These are phyloP conservation scores for Penicillium sp. DNA, from an alignment of 2,329 filamentous ascomycete genomes.

Conservation along the genomic window DNA sequence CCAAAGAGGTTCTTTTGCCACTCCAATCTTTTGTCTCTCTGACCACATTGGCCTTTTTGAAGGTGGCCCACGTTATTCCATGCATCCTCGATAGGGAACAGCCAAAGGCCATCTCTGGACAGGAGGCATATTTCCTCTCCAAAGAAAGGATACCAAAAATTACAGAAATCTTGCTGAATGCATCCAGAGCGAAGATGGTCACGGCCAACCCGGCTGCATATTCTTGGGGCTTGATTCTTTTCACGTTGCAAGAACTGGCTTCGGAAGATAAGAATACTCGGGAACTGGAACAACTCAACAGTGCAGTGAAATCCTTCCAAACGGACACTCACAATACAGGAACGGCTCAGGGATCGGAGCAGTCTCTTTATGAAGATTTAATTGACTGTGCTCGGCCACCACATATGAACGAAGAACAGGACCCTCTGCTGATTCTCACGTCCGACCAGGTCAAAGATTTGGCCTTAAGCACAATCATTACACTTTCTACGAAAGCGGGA, in stretches of 20 bases:
- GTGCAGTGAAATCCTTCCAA: conserved; percentile 45
- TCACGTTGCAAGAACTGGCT: conserved; percentile 68
- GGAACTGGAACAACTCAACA: conserved; percentile 48
- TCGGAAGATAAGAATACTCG: conserved; percentile 63
- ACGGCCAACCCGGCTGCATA: conserved; percentile 75
- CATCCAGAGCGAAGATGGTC: conserved; percentile 57
- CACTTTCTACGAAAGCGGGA: conserved; percentile 50
- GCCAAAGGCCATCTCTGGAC: conserved; percentile 31
- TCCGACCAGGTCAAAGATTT: conserved; percentile 50
- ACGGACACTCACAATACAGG: conserved; percentile 39
- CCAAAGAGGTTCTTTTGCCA: conserved; percentile 51
- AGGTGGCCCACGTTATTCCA: conserved; percentile 63
- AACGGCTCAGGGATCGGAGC: conserved; percentile 36
- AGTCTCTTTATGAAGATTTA: conserved; percentile 52
- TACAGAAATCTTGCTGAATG: conserved; percentile 69
- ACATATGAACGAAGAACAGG: conserved; percentile 48
- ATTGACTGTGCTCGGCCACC: conserved; percentile 49
- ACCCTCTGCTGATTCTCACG: conserved; percentile 50
- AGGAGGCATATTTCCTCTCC: conserved; percentile 68
- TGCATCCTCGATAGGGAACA: conserved; percentile 47
- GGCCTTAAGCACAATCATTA: conserved; percentile 54
- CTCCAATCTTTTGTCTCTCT: conserved; percentile 72
- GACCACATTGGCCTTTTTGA: conserved; percentile 73
- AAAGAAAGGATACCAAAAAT: conserved; percentile 72
- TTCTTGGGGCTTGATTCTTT: conserved; percentile 78